Percentiles rank a stretch among this genome's conserved stretches.
phyloP scores from a whole-genome alignment of 2,329 filamentous ascomycete species.

The Clonostachys solani region DNA sequence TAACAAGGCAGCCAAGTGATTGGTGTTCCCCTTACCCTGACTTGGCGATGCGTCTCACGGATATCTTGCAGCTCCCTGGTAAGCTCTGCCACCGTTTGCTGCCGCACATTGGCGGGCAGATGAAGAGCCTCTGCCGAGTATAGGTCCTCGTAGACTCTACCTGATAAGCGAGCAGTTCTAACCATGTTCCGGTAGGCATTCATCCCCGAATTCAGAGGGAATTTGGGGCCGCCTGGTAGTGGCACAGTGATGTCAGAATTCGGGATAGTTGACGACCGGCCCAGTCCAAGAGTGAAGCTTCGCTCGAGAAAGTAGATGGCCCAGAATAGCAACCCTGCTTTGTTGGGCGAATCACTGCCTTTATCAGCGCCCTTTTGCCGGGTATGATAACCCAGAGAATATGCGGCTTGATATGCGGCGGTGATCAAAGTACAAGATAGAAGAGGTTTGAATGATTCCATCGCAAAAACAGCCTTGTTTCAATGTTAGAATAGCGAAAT shows the following conservation, averaged over 20 bases:
- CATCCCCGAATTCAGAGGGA: no score
- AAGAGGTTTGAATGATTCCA: background rate
- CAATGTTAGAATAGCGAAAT: background rate
- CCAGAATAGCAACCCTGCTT: constrained; percentile 12
- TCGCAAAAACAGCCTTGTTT: background rate
- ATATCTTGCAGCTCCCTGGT: background rate
- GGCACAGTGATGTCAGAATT: constrained; percentile 16
- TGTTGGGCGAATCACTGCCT: background rate
- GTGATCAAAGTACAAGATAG: background rate
- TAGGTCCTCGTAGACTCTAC: background rate
- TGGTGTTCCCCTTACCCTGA: no score
- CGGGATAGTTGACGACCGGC: constrained; percentile 14
- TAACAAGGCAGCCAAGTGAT: no score
- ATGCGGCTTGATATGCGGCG: background rate
- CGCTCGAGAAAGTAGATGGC: constrained; percentile 16
- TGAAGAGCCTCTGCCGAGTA: background rate
- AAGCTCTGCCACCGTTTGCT: background rate
- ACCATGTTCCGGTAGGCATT: background rate
- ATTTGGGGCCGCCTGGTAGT: background rate
- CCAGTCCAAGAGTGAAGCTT: constrained; percentile 13
- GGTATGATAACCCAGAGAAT: background rate
- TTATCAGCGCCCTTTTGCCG: background rate
- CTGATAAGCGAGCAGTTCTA: background rate
- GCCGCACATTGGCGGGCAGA: background rate
- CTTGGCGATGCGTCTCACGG: no score